A percentile compares a stretch with the other conserved stretches of the same genome.
Evolutionary conservation across 2,329 filamentous ascomycete genomes (phyloP).

Genomic region (Aspergillus hiratsukae): DNA sequence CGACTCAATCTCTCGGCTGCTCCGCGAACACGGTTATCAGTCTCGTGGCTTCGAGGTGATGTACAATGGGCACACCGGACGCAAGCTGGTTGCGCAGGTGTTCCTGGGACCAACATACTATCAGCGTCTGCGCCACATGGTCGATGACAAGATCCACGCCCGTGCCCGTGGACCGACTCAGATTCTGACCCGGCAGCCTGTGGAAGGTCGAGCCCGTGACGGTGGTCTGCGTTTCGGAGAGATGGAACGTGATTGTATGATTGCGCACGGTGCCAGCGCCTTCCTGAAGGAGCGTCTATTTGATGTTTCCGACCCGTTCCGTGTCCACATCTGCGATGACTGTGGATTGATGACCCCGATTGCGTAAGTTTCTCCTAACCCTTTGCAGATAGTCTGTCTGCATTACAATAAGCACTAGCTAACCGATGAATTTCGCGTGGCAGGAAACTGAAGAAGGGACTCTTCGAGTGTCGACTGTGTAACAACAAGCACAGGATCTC

Average conservation of each 20-base stretch:
- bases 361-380: slow-evolving; percentile 64
- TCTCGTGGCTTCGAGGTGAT: slow-evolving; percentile 96
- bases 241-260: slow-evolving; percentile 99
- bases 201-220: slow-evolving; percentile 96
- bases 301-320: slow-evolving; percentile 95
- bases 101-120: slow-evolving; percentile 99
- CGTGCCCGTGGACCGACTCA: slow-evolving; percentile 93
- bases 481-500: slow-evolving; percentile 99
- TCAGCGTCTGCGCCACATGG: slow-evolving; percentile 97
- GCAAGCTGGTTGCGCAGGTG: slow-evolving; percentile 87
- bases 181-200: slow-evolving; percentile 93
- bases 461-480: slow-evolving; percentile 94
- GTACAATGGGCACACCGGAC: slow-evolving; percentile 97
- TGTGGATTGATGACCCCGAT: slow-evolving; percentile 98
- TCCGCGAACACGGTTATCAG: slow-evolving; percentile 89
- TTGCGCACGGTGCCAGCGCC: slow-evolving; percentile 94
- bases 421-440: slow-evolving; percentile 13
- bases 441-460: slow-evolving; percentile 89
- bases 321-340: slow-evolving; percentile 97
- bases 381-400: neutral
- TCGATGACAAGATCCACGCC: slow-evolving; percentile 99
- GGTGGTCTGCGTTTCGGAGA: slow-evolving; percentile 99
- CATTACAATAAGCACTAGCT: slow-evolving; percentile 19
- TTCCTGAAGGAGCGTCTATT: slow-evolving; percentile 98
- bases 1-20: slow-evolving; percentile 80